phyloP scores from a whole-genome alignment of 345 rosid species.

The Rhodomyrtus tomentosa region DNA sequence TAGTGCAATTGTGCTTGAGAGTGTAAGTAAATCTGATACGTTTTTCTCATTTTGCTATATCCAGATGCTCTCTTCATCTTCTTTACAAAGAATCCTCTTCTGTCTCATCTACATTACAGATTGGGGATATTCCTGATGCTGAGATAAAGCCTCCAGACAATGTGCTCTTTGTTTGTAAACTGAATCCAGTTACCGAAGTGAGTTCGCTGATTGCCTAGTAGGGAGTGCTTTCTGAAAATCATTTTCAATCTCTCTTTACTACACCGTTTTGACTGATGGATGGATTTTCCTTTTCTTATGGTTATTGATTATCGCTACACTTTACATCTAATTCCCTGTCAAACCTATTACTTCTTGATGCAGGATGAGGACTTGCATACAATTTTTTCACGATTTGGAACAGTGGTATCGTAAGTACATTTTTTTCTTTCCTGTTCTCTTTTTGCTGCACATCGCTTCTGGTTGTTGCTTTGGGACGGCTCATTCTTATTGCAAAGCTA shows the following conservation, averaged over 20 bases:
- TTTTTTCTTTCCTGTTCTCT: background rate
- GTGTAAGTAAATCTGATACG: slow-evolving; percentile 32
- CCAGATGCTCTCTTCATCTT: background rate
- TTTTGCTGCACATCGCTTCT: background rate
- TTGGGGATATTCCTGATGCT: slow-evolving; percentile 73
- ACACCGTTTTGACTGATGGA: background rate
- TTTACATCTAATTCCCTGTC: background rate
- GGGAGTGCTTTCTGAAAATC: background rate
- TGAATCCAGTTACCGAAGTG: slow-evolving; percentile 97
- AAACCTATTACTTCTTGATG: slow-evolving; percentile 9
- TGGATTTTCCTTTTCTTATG: background rate
- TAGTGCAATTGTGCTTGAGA: slow-evolving; percentile 96
- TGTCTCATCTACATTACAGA: slow-evolving; percentile 19
- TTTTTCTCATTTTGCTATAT: background rate
- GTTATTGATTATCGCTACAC: background rate
- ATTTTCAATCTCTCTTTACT: background rate
- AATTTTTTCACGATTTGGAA: slow-evolving; percentile 94
- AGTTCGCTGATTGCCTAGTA: slow-evolving; percentile 14
- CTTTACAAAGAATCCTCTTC: background rate
- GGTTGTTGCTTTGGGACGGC: background rate
- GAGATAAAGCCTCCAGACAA: slow-evolving; percentile 91
- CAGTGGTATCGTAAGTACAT: slow-evolving; percentile 56
- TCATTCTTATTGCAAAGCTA: background rate
- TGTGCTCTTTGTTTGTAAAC: slow-evolving; percentile 92
- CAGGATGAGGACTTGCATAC: slow-evolving; percentile 97